These are phyloP conservation scores for Lepraria neglecta DNA, from an alignment of 495 filamentous ascomycete genomes.

Conservation along the genomic window DNA sequence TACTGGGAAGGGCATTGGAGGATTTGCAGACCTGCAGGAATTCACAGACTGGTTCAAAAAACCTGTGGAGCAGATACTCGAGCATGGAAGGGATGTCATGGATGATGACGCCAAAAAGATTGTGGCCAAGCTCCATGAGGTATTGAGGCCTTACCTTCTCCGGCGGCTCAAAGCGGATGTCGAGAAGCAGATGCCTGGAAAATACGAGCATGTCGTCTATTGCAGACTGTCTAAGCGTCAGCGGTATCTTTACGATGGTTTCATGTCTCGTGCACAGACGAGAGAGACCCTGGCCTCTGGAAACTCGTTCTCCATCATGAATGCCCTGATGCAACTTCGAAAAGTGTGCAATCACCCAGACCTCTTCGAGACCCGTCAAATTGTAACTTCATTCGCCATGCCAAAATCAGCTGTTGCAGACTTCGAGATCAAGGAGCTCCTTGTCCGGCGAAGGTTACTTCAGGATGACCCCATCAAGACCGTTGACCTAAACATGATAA, in stretches of 20 bases:
- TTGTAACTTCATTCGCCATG: conserved; percentile 96
- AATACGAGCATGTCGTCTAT: conserved; percentile 94
- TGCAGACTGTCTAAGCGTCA: conserved; percentile 93
- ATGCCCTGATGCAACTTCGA: conserved; percentile 94
- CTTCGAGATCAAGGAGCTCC: conserved; percentile 67
- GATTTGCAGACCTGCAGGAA: conserved; percentile 82
- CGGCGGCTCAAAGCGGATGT: conserved; percentile 94
- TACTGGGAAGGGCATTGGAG: conserved; percentile 60
- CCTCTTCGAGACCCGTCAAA: conserved; percentile 94
- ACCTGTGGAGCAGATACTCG: conserved; percentile 89
- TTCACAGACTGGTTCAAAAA: conserved; percentile 92
- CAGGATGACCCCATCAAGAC: conserved; percentile 57
- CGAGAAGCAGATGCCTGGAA: conserved; percentile 98
- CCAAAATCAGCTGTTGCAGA: conserved; percentile 70
- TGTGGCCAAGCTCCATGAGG: conserved; percentile 85
- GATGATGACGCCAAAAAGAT: conserved; percentile 85
- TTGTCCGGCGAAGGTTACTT: conserved; percentile 62
- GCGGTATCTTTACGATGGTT: conserved; percentile 91
- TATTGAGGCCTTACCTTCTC: conserved; percentile 86
- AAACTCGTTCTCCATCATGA: conserved; percentile 96
- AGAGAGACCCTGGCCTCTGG: conserved; percentile 84
- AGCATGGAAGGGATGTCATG: conserved; percentile 86
- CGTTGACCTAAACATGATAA: conserved; percentile 71
- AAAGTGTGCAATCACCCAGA: conserved; percentile 99
- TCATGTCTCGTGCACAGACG: conserved; percentile 89